Base-by-base conservation (phyloP, 2,329 filamentous ascomycete genomes). In the Berkeleyomyces basicola region DNA sequence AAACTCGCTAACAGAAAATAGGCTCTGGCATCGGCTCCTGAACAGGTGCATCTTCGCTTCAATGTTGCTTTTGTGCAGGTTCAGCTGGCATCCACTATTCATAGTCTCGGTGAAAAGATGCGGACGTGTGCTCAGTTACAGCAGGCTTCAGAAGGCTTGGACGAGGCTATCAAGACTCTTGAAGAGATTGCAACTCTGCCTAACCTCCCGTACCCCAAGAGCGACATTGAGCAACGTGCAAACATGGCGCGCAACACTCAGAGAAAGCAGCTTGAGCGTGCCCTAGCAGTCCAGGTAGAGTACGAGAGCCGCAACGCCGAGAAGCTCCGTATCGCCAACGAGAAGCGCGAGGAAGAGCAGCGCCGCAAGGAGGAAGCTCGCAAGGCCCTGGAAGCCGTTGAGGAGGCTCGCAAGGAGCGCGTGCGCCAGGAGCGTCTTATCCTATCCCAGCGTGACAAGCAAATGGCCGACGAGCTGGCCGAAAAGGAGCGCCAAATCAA, bases 21-120 rank as follows among this genome's bases (percentile, higher is more conserved):
- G 81, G 90, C 92, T 36, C 82, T 95, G 16, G 82, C 84, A 62
- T 81, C 87, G 62, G 84, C 88, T 0, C 88, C 90, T 0, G 87
- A 93, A 3, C 89, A 95, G 69, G 80, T 91, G 39, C 90, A 96
- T 73, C 89, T 93, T 73, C 90, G 93, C 72, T 99, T 99, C 80
- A 99, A 99, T 70, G 88, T 99, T 37, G 93, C 93, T 0, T 99
- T 96, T 70, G 89, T 97, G 37, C 93, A 97, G 71, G 95, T 96
- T 66, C 91, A 96, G 72, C 84, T 97, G 62, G 92, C 92, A 23
- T 86, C 87, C 55, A 82, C 87, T 39, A 84, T 96, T 62, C 86
- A 90, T 72, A 79, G 77, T 43, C 77, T 96, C 61, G 78, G 82
- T 4, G 89, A 96, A 71, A 82, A 82, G 4, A 84, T 91, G 70